These are phyloP conservation scores for Chrysoporthe deuterocubensis DNA, from an alignment of 2,329 filamentous ascomycete species.

Conservation along the genomic window DNA sequence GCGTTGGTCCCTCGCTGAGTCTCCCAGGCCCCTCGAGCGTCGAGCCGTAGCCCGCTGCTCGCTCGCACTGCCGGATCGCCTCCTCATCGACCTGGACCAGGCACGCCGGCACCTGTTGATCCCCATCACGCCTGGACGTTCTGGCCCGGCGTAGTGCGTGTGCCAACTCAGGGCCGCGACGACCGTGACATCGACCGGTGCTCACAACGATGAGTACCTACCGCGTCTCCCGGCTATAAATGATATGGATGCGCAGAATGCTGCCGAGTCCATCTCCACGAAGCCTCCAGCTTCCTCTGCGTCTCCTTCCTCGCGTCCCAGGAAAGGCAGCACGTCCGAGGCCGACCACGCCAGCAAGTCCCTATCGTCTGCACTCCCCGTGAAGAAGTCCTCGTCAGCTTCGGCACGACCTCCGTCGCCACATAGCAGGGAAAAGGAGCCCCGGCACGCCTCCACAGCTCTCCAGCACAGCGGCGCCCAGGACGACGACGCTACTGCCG, in stretches of 20 bases:
- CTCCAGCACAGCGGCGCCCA: slow-evolving; percentile 38
- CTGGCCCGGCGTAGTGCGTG: slow-evolving; percentile 9
- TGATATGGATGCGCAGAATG: slow-evolving; percentile 73
- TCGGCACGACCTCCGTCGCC: slow-evolving; percentile 32
- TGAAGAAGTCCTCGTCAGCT: slow-evolving; percentile 34
- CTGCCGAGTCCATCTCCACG: slow-evolving; percentile 64
- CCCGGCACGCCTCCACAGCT: slow-evolving; percentile 33
- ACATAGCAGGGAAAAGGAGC: slow-evolving; percentile 21
- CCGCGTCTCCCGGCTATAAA: slow-evolving; percentile 57
- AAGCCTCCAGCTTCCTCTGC: slow-evolving; percentile 45
- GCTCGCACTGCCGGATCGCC: not conserved
- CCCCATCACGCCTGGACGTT: slow-evolving; percentile 3
- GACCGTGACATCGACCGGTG: slow-evolving; percentile 2
- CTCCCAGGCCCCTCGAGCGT: not conserved
- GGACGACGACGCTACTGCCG: slow-evolving; percentile 50
- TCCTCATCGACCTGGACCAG: not conserved
- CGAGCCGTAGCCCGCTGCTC: not conserved
- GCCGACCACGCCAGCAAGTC: slow-evolving; percentile 40
- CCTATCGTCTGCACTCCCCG: slow-evolving; percentile 29
- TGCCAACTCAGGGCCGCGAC: slow-evolving; percentile 4
- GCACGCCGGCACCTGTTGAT: not conserved
- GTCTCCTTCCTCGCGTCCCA: slow-evolving; percentile 4
- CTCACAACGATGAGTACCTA: slow-evolving; percentile 12
- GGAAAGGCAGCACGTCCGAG: slow-evolving; percentile 32
- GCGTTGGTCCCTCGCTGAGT: no score